phyloP scores from a whole-genome alignment of 2,329 filamentous ascomycete genomes.

The Lasiodiplodia sp. region DNA sequence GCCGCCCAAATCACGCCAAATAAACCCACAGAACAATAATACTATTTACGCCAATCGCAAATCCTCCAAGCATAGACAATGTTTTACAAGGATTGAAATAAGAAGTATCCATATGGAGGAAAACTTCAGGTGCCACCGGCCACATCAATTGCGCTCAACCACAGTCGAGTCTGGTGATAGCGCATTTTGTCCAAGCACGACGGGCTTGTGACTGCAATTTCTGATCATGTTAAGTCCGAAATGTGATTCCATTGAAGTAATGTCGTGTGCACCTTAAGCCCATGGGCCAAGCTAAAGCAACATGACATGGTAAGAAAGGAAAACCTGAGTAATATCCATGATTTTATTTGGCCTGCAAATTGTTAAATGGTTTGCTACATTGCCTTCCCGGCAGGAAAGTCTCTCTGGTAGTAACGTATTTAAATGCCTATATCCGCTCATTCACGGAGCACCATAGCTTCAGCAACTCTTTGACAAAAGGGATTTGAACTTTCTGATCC shows the following conservation, averaged over 20 bases:
- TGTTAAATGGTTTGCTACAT: not conserved
- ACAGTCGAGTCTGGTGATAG: not conserved
- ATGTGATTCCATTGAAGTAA: not conserved
- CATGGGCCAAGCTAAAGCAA: not conserved
- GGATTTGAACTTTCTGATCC: not conserved
- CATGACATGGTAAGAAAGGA: not conserved
- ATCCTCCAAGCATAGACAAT: too few relatives aligned
- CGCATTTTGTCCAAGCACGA: not conserved
- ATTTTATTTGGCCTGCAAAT: not conserved
- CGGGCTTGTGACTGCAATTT: not conserved
- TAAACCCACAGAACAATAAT: too few relatives aligned
- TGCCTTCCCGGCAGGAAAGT: not conserved
- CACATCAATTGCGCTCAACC: not conserved
- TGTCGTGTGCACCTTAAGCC: not conserved
- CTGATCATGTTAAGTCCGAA: not conserved
- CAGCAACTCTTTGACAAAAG: not conserved
- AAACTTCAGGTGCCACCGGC: too few relatives aligned
- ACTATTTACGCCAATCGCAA: too few relatives aligned
- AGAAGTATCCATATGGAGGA: too few relatives aligned
- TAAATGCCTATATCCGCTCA: not conserved
- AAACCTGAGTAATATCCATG: too few relatives aligned
- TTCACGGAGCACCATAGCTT: not conserved
- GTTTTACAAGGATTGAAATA: too few relatives aligned
- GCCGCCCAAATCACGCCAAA: too few relatives aligned
- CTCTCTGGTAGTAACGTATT: not conserved